Percentiles rank a stretch among this genome's conserved stretches.
These are phyloP conservation scores for Teratosphaeria pseudoeucalypti DNA, from an alignment of 2,329 filamentous ascomycete genomes.

Conservation along the genomic window DNA sequence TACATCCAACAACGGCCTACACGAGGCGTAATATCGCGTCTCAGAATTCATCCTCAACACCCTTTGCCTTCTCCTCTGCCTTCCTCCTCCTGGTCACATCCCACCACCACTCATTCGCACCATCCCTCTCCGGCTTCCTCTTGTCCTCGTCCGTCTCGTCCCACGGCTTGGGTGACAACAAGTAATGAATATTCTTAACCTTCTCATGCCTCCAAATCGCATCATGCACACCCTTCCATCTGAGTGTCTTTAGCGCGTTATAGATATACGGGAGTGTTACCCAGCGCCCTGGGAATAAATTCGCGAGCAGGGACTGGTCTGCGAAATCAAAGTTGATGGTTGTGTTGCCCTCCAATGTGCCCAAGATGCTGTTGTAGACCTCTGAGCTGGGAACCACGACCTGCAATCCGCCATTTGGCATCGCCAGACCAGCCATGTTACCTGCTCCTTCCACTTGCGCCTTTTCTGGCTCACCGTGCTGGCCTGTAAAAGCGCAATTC, in stretches of 20 bases:
- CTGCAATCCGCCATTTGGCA: constrained; percentile 51
- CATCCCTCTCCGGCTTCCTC: constrained; percentile 29
- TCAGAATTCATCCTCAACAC: constrained; percentile 44
- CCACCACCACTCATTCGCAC: constrained; percentile 50
- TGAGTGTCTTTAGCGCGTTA: constrained; percentile 51
- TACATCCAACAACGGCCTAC: background rate
- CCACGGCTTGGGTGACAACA: constrained; percentile 54
- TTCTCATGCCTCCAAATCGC: constrained; percentile 50
- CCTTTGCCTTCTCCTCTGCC: constrained; percentile 36
- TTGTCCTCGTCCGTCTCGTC: constrained; percentile 39
- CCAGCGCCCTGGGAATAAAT: constrained; percentile 48
- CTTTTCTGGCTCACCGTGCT: constrained; percentile 40
- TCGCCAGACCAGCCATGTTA: constrained; percentile 41
- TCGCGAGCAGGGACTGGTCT: constrained; percentile 49
- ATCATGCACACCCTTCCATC: constrained; percentile 46
- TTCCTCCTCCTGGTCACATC: constrained; percentile 40
- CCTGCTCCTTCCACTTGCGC: constrained; percentile 45
- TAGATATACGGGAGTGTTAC: constrained; percentile 50
- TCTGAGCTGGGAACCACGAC: constrained; percentile 49
- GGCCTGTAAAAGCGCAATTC: constrained; percentile 53
- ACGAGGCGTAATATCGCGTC: background rate
- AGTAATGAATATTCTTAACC: constrained; percentile 55
- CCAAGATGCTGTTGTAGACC: constrained; percentile 43
- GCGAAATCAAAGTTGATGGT: constrained; percentile 48
- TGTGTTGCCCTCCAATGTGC: constrained; percentile 35